phyloP scores from a whole-genome alignment of 768 basidiomycete species.

The Termitomyces sp. region DNA sequence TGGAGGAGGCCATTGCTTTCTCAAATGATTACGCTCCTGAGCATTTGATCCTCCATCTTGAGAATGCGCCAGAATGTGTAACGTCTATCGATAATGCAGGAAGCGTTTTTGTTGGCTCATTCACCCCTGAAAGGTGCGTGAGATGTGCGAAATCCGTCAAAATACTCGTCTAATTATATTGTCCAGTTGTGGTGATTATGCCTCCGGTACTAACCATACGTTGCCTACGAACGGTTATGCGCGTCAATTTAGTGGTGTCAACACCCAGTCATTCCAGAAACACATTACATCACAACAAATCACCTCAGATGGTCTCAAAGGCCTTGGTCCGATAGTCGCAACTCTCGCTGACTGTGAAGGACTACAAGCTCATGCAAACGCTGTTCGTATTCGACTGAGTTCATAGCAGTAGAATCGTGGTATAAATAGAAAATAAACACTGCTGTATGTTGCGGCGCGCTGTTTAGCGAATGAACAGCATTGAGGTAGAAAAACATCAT shows the following conservation, averaged over 20 bases:
- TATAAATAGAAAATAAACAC: neutral
- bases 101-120: conserved; percentile 93
- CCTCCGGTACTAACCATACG: conserved; percentile 98
- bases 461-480: neutral
- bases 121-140: conserved; percentile 86
- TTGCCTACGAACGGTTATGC: conserved; percentile 96
- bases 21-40: conserved; percentile 98
- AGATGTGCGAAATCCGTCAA: neutral
- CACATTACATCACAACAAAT: conserved; percentile 97
- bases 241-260: conserved; percentile 96
- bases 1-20: conserved; percentile 79
- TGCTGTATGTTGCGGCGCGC: neutral
- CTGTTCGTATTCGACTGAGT: conserved; percentile 77
- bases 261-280: conserved; percentile 96
- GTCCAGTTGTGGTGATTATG: conserved; percentile 92
- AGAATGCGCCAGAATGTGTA: conserved; percentile 62
- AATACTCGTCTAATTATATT: neutral
- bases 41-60: conserved; percentile 89
- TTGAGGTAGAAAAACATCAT: neutral
- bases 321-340: conserved; percentile 81
- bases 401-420: conserved; percentile 1
- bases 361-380: conserved; percentile 91
- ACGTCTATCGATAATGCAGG: conserved; percentile 83
- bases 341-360: conserved; percentile 94
- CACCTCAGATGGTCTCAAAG: conserved; percentile 66